Conservation (phyloP, 2,329 filamentous ascomycete genomes). For the Epichloe baconii region DNA sequence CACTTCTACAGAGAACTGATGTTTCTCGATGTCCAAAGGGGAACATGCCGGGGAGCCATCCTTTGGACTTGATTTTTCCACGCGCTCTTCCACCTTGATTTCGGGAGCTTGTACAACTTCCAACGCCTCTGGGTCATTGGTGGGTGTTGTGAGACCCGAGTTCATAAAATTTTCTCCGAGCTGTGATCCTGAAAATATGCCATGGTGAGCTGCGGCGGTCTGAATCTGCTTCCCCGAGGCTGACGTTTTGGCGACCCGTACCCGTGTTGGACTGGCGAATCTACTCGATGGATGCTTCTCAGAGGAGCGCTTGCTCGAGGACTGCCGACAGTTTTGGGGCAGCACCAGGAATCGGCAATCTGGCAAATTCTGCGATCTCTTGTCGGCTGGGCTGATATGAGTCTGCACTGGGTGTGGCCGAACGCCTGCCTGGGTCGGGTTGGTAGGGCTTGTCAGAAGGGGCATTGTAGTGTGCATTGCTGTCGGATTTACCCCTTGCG, state of each 20-base stretch:
- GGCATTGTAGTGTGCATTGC: conserved; percentile 11
- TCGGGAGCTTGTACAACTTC: conserved; percentile 5
- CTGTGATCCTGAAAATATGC: conserved; percentile 25
- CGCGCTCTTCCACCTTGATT: conserved; percentile 2
- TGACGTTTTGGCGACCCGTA: conserved; percentile 10
- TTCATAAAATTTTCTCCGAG: conserved; percentile 27
- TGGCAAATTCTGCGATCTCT: conserved; percentile 20
- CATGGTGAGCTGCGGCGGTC: conserved; percentile 6
- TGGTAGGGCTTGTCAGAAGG: conserved; percentile 9
- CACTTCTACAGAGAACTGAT: conserved; percentile 2
- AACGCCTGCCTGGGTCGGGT: conserved; percentile 8
- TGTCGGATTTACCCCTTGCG: conserved; percentile 15
- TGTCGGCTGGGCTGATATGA: conserved; percentile 14
- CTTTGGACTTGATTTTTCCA: conserved; percentile 1
- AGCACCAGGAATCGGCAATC: conserved; percentile 21
- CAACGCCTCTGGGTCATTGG: conserved; percentile 14
- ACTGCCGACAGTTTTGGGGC: conserved; percentile 8
- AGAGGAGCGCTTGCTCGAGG: conserved; percentile 1
- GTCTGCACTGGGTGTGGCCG: conserved; percentile 8
- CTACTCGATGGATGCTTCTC: conserved; percentile 11
- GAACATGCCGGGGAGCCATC: neutral
- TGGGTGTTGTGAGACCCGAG: conserved; percentile 24
- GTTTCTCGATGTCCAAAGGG: neutral
- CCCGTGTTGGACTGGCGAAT: conserved; percentile 8
- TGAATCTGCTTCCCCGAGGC: neutral